These are phyloP conservation scores for Ascochyta rabiei DNA, from an alignment of 2,329 filamentous ascomycete genomes.

Conservation along the genomic window DNA sequence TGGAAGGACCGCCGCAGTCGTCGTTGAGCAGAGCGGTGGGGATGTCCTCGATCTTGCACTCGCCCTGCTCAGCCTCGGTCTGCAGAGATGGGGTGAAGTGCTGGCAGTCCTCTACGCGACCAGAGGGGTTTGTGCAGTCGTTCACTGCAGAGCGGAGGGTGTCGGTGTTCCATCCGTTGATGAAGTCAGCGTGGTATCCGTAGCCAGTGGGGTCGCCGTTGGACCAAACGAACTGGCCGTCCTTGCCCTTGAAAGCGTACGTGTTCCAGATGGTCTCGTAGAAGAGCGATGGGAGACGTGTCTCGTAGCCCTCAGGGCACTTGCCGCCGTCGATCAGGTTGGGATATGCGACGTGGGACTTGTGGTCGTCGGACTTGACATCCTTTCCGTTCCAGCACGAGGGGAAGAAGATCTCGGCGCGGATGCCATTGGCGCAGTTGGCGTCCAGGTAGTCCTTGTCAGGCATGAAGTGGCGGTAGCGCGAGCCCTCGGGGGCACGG, in stretches of 20 bases:
- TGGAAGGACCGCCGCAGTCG: constrained; percentile 61
- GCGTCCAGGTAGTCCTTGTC: constrained; percentile 79
- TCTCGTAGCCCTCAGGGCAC: constrained; percentile 61
- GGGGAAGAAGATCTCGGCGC: constrained; percentile 74
- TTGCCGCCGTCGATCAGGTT: constrained; percentile 58
- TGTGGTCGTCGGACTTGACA: constrained; percentile 64
- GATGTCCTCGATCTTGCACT: constrained; percentile 67
- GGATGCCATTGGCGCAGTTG: constrained; percentile 81
- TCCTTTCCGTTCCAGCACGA: constrained; percentile 74
- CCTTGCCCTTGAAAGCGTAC: constrained; percentile 56
- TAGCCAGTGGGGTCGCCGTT: constrained; percentile 77
- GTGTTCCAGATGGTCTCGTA: constrained; percentile 65
- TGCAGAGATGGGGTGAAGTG: constrained; percentile 69
- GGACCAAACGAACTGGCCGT: constrained; percentile 68
- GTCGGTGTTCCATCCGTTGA: constrained; percentile 71
- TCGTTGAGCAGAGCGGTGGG: constrained; percentile 64
- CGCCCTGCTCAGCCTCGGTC: constrained; percentile 56
- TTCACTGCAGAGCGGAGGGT: constrained; percentile 71
- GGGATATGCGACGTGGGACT: constrained; percentile 70
- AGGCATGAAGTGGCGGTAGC: constrained; percentile 82
- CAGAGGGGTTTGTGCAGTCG: constrained; percentile 74
- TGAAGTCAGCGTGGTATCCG: constrained; percentile 74
- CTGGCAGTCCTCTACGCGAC: constrained; percentile 73
- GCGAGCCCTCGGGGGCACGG: constrained; percentile 67
- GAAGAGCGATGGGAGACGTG: constrained; percentile 64